Evolutionary conservation across 1,284 basidiomycete genomes (phyloP), one percentile per base, ranked within the genome.

Genomic region (Puccinia novopanici): DNA sequence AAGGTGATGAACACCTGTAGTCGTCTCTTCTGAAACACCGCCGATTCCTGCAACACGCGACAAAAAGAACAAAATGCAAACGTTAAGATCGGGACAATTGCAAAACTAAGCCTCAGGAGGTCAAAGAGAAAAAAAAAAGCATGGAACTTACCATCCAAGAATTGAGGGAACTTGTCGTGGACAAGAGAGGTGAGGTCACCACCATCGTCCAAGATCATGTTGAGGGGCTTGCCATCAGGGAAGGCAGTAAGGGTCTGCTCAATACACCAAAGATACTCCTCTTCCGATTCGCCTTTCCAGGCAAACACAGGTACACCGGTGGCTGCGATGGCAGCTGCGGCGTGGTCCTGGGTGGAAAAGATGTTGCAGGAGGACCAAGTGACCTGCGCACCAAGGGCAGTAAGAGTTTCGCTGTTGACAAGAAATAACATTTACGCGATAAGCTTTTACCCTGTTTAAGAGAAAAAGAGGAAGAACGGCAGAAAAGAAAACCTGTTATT

Each of bases 341-440:
- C 96, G 88, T 99, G 96, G 87, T 99, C 96, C 85, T 88, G 97
- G 81, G 96, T 99, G 80, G 97, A 99, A 89, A 97, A 99, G 87
- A 99, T 99, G 90, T 99, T 99, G 89, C 95, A 98, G 84, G 96
- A 99, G 67, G 97, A 99, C 97, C 96, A 99, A 84, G 96, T 91
- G 83, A 99, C 96, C 87, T 98, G 92, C 83, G 97, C 96, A 86
- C 96, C 96, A 85, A 99, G 91, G 83, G 91, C 92, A 83, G 91
- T 92, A 84, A 99, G 90, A 82, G 95, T 98, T 89, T 98, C 95
- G 86, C 98, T 97, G 87, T 96, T 91, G 84, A 96, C 93, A 75
- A 94, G 93, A 82, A 83, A 83, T 81, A 0, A 19, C 24, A n/a
- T 22, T 27, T 8, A 6, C 55, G 10, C 13, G 48, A 52, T 63